phyloP scores from a whole-genome alignment of 768 basidiomycete genomes.

The Termitomyces sp. region DNA sequence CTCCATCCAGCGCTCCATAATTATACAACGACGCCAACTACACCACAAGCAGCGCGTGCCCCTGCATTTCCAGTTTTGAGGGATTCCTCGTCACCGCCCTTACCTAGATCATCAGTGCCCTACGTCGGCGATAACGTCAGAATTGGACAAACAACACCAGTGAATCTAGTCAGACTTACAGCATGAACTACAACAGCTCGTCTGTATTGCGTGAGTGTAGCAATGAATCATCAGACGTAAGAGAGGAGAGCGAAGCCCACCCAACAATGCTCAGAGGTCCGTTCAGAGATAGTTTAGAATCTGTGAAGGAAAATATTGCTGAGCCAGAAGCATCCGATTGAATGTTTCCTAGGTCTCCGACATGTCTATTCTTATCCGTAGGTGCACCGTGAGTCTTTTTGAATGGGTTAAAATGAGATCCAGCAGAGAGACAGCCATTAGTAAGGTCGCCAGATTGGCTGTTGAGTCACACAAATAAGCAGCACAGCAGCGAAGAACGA shows the following conservation, averaged over 20 bases:
- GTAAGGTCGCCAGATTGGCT: conserved; percentile 56
- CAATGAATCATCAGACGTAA: background rate
- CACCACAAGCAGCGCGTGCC: conserved; percentile 73
- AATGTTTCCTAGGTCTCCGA: conserved; percentile 78
- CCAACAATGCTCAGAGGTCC: conserved; percentile 67
- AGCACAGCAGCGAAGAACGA: background rate
- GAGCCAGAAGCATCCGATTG: conserved; percentile 51
- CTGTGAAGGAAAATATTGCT: conserved; percentile 53
- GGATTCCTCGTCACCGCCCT: conserved; percentile 60
- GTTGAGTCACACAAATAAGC: background rate
- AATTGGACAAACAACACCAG: background rate
- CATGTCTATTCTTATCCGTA: conserved; percentile 49
- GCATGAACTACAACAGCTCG: conserved; percentile 75
- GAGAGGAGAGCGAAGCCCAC: conserved; percentile 28
- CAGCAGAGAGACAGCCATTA: conserved; percentile 62
- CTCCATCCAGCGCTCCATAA: background rate
- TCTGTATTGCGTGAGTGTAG: conserved; percentile 22
- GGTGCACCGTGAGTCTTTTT: conserved; percentile 62
- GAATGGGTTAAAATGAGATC: conserved; percentile 75
- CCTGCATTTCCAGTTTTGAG: conserved; percentile 78
- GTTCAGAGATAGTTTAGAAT: conserved; percentile 58
- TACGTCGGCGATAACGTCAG: conserved; percentile 2
- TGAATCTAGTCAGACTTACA: conserved; percentile 26
- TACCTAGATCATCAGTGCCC: conserved; percentile 81
- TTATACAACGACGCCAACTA: conserved; percentile 49